Evolutionary conservation across 345 rosid species (phyloP).

Genomic region (Hevea brasiliensis): DNA sequence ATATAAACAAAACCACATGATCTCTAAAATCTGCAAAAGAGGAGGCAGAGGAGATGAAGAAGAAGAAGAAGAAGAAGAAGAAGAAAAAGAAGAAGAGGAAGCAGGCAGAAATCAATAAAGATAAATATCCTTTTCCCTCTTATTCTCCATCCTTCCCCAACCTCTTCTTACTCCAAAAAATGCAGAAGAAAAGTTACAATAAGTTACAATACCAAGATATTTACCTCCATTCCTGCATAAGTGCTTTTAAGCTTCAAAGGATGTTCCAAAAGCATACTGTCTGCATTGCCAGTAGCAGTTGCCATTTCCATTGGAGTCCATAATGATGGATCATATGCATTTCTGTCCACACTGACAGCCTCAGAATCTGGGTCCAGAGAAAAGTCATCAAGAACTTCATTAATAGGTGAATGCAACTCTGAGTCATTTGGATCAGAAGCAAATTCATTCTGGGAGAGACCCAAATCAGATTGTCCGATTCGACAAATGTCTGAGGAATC

Average conservation of each 20-base stretch:
- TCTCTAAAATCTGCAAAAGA: too few species aligned
- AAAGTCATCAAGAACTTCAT: constrained; percentile 33
- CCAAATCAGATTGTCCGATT: constrained; percentile 17
- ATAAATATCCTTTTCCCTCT: too few species aligned
- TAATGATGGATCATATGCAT: constrained; percentile 55
- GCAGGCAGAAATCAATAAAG: too few species aligned
- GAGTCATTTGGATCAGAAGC: constrained; percentile 19
- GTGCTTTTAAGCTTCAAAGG: constrained; percentile 69
- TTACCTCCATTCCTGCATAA: constrained; percentile 84
- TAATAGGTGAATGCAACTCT: constrained; percentile 14
- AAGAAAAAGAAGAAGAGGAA: too few species aligned
- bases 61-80: too few species aligned
- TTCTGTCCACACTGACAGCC: constrained; percentile 31
- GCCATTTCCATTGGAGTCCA: constrained; percentile 89
- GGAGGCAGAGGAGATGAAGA: too few species aligned
- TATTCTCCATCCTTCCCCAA: not conserved
- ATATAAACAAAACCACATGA: too few species aligned
- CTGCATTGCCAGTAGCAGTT: constrained; percentile 73
- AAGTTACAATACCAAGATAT: not conserved
- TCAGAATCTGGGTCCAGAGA: constrained; percentile 37
- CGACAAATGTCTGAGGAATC: constrained; percentile 25
- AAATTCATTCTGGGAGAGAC: constrained; percentile 22
- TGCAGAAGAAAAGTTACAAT: not conserved
- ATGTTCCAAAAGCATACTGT: constrained; percentile 59
- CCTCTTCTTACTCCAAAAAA: not conserved